Conservation (phyloP, 202 grass and related monocot species). For the Zoysia matrella region DNA sequence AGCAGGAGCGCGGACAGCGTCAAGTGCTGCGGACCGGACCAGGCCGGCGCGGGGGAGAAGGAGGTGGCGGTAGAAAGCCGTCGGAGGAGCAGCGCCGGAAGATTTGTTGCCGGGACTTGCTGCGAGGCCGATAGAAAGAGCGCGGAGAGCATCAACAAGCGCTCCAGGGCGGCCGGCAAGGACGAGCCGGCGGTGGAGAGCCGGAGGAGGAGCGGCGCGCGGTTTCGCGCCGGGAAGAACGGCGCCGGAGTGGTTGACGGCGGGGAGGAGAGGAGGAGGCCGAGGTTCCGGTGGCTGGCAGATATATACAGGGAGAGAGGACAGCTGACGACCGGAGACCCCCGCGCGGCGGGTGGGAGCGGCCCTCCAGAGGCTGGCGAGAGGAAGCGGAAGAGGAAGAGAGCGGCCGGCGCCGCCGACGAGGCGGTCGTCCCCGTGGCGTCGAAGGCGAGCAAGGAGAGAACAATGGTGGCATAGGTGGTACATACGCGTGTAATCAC, state of each 20-base stretch:
- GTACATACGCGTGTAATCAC: neutral
- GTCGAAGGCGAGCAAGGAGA: neutral
- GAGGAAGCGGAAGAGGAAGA: neutral
- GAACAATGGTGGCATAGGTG: neutral
- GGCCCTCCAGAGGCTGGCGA: neutral
- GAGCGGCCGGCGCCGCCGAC: neutral
- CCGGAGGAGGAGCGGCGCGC: neutral
- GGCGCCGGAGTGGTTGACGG: neutral
- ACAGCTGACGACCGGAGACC: neutral
- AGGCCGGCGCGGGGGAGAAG: neutral
- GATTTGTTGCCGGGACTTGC: neutral
- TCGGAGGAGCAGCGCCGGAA: neutral
- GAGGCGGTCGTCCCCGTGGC: neutral
- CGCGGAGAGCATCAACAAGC: slow-evolving; percentile 18
- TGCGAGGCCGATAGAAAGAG: slow-evolving; percentile 15
- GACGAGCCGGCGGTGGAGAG: neutral
- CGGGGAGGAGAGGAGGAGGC: slow-evolving; percentile 36
- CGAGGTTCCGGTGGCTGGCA: slow-evolving; percentile 44
- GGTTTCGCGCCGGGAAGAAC: too few relatives aligned
- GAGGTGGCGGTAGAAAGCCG: slow-evolving; percentile 25
- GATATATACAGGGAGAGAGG: slow-evolving; percentile 30
- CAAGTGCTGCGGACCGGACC: neutral
- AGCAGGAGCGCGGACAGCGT: slow-evolving; percentile 46
- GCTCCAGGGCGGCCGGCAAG: neutral
- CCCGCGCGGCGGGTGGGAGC: neutral